Base-by-base conservation (phyloP, 2,329 filamentous ascomycete species). In the Diaporthe australafricana region DNA sequence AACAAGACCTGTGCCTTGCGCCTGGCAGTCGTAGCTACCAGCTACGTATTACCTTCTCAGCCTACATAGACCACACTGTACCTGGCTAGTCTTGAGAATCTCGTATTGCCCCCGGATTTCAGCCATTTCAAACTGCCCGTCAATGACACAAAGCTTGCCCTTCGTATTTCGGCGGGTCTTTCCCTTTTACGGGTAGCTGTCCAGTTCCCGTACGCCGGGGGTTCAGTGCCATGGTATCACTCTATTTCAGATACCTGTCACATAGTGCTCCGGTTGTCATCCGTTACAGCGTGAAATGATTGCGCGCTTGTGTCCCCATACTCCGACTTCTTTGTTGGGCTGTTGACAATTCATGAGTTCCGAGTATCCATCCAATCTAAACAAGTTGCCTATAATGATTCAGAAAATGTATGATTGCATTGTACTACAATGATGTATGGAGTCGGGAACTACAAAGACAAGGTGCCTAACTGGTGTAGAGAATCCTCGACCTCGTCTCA, bases 61-160 rank as follows among this genome's bases (percentile, higher is more conserved):
- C 27, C 30, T 17, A 22, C 8, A 22, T 17, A 9, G 38, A 12
- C 40, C 32, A 20, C 17, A 16, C 12, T n/a, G 57, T 47, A 35
- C 57, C 57, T 48, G 42, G 42, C 60, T 25, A 65, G 45, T 25
- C n/a, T 50, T n/a, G 12, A 25, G 40, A 63, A 48, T 38, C 60
- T 65, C 60, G 60, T 65, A 65, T 65, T 50, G 50, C 30, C 47
- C 27, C 60, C 60, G 45, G 60, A 50, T 63, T n/a, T 27, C 60
- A 65, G 45, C 30, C 45, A 27, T 50, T 48, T 50, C 42, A 48
- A 35, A 63, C 42, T 17, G n/a, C 60, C 60, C 7, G 60, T 63
- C n/a, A 48, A 48, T 50, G 60, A 65, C 6, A 65, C 45, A 50
- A 65, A 48, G 60, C 60, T 65, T 50, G 32, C 45, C 25, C 50